phyloP scores from a whole-genome alignment of 2,329 filamentous ascomycete species.

The Aspergillus fumigatiaffinis region DNA sequence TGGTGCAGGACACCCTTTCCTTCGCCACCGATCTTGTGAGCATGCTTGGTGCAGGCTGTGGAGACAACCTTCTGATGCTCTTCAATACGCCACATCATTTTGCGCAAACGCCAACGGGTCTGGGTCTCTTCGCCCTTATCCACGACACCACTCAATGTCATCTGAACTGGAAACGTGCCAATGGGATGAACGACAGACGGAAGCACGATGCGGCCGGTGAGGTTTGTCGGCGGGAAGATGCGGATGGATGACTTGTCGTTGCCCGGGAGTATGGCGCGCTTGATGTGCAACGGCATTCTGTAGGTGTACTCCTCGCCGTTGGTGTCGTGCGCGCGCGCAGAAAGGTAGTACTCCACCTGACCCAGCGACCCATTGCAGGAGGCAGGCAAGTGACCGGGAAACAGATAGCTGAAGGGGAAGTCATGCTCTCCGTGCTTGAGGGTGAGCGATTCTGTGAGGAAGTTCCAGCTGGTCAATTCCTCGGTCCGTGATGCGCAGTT shows the following conservation, averaged over 20 bases:
- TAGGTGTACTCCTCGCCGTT: constrained; percentile 62
- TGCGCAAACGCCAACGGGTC: constrained; percentile 84
- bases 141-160: constrained; percentile 83
- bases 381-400: constrained; percentile 81
- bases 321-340: constrained; percentile 60
- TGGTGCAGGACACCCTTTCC: constrained; percentile 70
- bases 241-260: constrained; percentile 84
- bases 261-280: constrained; percentile 74
- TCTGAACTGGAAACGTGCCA: constrained; percentile 71
- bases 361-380: constrained; percentile 71
- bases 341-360: constrained; percentile 73
- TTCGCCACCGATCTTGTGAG: constrained; percentile 59
- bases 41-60: constrained; percentile 74
- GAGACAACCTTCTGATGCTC: constrained; percentile 78
- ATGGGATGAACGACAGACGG: constrained; percentile 82
- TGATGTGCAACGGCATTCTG: constrained; percentile 66
- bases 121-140: constrained; percentile 65
- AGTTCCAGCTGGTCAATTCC: constrained; percentile 74
- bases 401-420: constrained; percentile 84
- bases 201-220: constrained; percentile 79
- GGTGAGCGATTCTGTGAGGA: constrained; percentile 55
- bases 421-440: constrained; percentile 59
- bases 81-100: constrained; percentile 89
- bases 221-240: constrained; percentile 93
- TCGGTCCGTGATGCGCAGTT: constrained; percentile 70